These are phyloP conservation scores for Pleurotus pulmonarius DNA, from an alignment of 768 basidiomycete species.

Conservation along the genomic window DNA sequence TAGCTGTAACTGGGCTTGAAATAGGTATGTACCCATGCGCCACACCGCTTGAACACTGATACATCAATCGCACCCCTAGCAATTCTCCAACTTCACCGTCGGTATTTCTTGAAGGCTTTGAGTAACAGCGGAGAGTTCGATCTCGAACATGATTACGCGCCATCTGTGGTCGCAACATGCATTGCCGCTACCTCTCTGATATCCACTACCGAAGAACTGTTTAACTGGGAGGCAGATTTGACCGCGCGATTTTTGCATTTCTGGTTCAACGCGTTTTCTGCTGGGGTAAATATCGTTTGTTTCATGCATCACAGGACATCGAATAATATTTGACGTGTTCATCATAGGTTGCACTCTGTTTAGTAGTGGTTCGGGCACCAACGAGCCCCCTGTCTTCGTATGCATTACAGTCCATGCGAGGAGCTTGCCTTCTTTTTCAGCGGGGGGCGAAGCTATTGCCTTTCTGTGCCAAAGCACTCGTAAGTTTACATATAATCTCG, in stretches of 20 bases:
- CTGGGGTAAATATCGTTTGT: constrained; percentile 45
- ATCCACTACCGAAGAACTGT: constrained; percentile 51
- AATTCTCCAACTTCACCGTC: constrained; percentile 67
- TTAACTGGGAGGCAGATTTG: constrained; percentile 54
- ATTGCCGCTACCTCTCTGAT: constrained; percentile 56
- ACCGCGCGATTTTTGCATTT: constrained; percentile 65
- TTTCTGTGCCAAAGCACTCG: constrained; percentile 57
- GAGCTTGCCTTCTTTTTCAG: constrained; percentile 52
- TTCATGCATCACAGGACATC: background rate
- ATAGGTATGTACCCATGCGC: constrained; percentile 42
- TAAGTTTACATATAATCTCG: constrained; percentile 24
- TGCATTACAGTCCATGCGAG: constrained; percentile 60
- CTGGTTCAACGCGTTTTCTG: constrained; percentile 75
- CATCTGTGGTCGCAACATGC: constrained; percentile 70
- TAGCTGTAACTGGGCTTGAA: constrained; percentile 58
- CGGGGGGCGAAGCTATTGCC: constrained; percentile 57
- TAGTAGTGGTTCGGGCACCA: constrained; percentile 63
- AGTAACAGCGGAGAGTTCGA: constrained; percentile 50
- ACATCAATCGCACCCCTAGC: background rate
- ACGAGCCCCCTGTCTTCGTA: constrained; percentile 51
- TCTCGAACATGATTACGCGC: constrained; percentile 58
- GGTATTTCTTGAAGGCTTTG: constrained; percentile 65
- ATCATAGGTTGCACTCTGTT: constrained; percentile 55
- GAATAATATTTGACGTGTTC: background rate
- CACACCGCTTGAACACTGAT: background rate